Evolutionary conservation across 345 rosid genomes (phyloP), one percentile per base, ranked within the genome.

Genomic region (Cardamine resedifolia): DNA sequence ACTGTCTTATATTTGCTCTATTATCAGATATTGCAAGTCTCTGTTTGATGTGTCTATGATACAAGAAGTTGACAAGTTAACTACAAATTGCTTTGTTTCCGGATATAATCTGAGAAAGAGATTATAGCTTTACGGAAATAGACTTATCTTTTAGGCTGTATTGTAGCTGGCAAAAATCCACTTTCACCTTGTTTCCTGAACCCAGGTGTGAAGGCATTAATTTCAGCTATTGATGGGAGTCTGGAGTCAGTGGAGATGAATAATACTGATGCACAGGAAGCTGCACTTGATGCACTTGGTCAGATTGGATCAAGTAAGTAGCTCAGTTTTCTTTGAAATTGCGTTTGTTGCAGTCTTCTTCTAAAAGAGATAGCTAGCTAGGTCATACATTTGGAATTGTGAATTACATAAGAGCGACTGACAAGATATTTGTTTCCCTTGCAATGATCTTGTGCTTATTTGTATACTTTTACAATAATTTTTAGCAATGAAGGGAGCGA

Each of bases 271-370:
- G 96, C 87, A 80, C 77, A 77, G 70, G 96, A 89, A 87, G 77
- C 85, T 74, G 92, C 92, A 56, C 76, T 94, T 76, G 98, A 91
- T 77, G 89, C 96, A 61, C 79, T 94, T 80, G 96, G 96, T 76
- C 89, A 85, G 75, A 87, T 91, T 64, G 98, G 98, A 43, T 83
- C 80, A 28, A 81, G 98, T 94, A 85, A 83, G 96, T 84, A 72
- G 56, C 38, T 51, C 59, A 52, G 27, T 26, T 47, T 21, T 39
- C 57, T 74, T 45, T 63, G 18, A 55, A 47, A 20, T 19, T 51
- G 8, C 10, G 11, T 62, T 69, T 34, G 10, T n/a, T 26, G 14
- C 27, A 44, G 59, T 45, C 48, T 61, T 44, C 24, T 61, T 24
- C 50, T 27, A 27, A 55, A 61, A 66, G 10, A 38, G 53, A 52